Evolutionary conservation across 352 stramenopile genomes (phyloP).

Genomic region (Pythium rhizo-oryzae): DNA sequence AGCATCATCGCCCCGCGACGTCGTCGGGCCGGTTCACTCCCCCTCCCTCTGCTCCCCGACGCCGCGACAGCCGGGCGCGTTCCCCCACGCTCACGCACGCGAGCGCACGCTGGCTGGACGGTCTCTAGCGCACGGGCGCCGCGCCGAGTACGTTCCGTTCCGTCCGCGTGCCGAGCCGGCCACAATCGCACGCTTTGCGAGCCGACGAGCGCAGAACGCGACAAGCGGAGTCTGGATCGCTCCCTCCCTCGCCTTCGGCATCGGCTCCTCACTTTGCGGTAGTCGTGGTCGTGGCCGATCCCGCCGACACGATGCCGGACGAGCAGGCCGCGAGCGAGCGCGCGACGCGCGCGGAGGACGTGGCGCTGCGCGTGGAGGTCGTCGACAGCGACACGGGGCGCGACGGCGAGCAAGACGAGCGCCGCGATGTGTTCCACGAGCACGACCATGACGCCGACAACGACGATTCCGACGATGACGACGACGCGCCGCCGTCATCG

Average conservation of each 20-base stretch:
- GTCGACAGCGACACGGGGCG: background rate
- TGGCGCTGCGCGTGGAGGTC: background rate
- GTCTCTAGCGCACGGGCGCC: too few relatives aligned
- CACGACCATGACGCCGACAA: background rate
- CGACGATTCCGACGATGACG: constrained; percentile 7
- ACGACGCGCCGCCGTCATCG: background rate
- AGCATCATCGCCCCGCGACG: background rate
- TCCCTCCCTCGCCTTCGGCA: too few relatives aligned
- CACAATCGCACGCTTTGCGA: too few relatives aligned
- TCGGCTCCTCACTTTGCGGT: background rate
- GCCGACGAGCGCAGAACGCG: background rate
- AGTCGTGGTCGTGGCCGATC: background rate
- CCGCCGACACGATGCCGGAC: background rate
- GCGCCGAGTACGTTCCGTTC: background rate
- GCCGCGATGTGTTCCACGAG: background rate
- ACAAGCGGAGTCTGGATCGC: too few relatives aligned
- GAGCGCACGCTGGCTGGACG: too few relatives aligned
- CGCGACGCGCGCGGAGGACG: background rate
- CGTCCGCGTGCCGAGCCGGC: too few relatives aligned
- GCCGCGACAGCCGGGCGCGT: background rate
- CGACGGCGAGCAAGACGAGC: background rate
- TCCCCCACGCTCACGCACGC: background rate
- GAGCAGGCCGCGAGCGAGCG: background rate
- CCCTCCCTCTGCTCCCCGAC: background rate
- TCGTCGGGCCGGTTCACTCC: background rate